Evolutionary conservation across 139 green algal species (phyloP).

Genomic region (Pseudopediastrum boryanum): DNA sequence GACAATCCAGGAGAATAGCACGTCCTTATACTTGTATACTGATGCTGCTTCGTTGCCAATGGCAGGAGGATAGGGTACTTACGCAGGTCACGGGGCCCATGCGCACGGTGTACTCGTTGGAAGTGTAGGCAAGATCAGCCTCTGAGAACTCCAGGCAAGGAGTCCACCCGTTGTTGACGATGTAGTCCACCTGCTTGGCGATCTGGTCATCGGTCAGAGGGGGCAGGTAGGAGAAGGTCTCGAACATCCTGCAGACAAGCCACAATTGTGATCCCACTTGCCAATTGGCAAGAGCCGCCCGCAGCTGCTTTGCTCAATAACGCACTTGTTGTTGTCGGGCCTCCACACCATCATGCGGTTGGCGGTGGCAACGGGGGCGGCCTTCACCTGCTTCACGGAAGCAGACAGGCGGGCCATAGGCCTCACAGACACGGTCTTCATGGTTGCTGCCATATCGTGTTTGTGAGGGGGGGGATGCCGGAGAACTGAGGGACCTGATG

Average conservation of each 20-base stretch:
- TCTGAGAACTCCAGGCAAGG: slow-evolving; percentile 96
- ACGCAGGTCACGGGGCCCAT: slow-evolving; percentile 65
- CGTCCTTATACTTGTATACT: too few relatives aligned
- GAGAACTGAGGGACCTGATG: too few relatives aligned
- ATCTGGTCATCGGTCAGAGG: slow-evolving; percentile 91
- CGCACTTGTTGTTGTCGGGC: slow-evolving; percentile 84
- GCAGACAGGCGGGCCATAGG: slow-evolving; percentile 7
- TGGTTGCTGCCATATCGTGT: slow-evolving; percentile 34
- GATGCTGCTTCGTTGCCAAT: too few relatives aligned
- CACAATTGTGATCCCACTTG: background rate
- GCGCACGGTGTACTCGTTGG: slow-evolving; percentile 63
- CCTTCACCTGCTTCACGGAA: slow-evolving; percentile 32
- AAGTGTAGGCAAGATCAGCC: slow-evolving; percentile 73
- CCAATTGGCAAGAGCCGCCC: too few relatives aligned
- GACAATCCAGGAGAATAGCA: too few relatives aligned
- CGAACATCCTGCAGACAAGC: slow-evolving; percentile 83
- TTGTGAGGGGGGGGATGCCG: too few relatives aligned
- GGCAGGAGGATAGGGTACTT: too few relatives aligned
- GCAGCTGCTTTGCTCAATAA: too few relatives aligned
- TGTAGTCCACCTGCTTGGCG: slow-evolving; percentile 94
- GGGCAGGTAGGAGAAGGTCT: slow-evolving; percentile 99
- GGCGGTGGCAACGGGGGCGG: slow-evolving; percentile 60
- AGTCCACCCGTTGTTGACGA: slow-evolving; percentile 89
- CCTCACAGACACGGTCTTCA: slow-evolving; percentile 12
- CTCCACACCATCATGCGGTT: slow-evolving; percentile 82